Conservation (phyloP, 2,329 filamentous ascomycete genomes). For the Calonectria fujianensis region DNA sequence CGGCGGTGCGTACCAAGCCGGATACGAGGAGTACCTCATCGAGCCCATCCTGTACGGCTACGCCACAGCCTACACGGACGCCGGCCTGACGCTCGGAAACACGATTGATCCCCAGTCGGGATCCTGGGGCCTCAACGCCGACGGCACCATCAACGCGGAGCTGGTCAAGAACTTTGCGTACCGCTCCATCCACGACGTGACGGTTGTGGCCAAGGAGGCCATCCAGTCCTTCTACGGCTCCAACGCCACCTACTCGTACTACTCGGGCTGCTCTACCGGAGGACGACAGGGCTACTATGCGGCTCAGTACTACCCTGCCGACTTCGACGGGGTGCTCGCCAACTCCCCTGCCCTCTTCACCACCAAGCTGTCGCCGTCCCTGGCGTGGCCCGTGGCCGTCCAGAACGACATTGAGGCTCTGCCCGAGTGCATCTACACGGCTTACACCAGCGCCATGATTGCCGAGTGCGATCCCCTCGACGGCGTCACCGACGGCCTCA, state of each 20-base stretch:
- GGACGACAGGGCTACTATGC: constrained; percentile 26
- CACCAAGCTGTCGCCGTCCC: not conserved
- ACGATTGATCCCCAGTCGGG: constrained; percentile 17
- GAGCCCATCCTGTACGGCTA: constrained; percentile 8
- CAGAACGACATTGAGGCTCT: constrained; percentile 10
- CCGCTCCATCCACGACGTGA: constrained; percentile 18
- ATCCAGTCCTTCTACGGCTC: constrained; percentile 17
- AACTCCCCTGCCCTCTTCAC: constrained; percentile 22
- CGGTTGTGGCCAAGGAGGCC: constrained; percentile 3
- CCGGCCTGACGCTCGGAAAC: constrained; percentile 12
- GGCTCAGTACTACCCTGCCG: constrained; percentile 13
- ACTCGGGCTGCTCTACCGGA: constrained; percentile 22
- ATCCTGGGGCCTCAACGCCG: constrained; percentile 5
- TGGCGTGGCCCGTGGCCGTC: not conserved
- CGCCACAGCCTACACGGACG: constrained; percentile 16
- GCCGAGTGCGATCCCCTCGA: constrained; percentile 14
- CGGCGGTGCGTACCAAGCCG: constrained; percentile 15
- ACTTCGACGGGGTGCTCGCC: constrained; percentile 27
- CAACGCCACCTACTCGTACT: constrained; percentile 16
- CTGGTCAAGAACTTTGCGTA: constrained; percentile 29
- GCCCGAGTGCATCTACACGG: constrained; percentile 10
- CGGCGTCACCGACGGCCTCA: constrained; percentile 16
- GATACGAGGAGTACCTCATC: constrained; percentile 9
- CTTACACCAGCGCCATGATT: constrained; percentile 10
- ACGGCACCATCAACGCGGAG: constrained; percentile 13